Evolutionary conservation across 2,329 filamentous ascomycete genomes (phyloP), one percentile per base, ranked within the genome.

Genomic region (Thielaviopsis ethacetica): DNA sequence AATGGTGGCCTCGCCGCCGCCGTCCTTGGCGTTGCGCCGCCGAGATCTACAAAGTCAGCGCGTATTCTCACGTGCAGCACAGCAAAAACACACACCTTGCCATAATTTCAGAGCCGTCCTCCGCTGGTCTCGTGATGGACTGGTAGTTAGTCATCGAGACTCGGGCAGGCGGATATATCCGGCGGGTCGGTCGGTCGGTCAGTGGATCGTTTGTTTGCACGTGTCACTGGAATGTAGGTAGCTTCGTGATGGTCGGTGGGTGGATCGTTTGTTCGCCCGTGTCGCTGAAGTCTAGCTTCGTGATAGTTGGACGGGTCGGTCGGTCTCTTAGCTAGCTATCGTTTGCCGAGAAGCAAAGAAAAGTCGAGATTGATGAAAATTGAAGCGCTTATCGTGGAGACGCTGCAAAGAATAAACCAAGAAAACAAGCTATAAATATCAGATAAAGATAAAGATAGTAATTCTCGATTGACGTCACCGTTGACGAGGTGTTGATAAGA

Each of bases 1-100:
- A 82, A 88, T 95, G 65, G 88, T 86, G 65, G 93, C 93, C 68
- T 91, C 81, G 58, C 93, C 91, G 62, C 85, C 85, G 59, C 77
- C 80, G 70, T 86, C 82, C 72, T 90, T 90, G 66, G 85, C 83
- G 63, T 78, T 80, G 67, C 83, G 75, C 65, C 77, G 74, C 69
- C 83, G 80, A 67, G 71, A 71, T 70, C 79, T 80, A 62, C n/a
- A 44, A 47, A 22, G 41, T 56, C 34, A 34, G 21, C 26, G 21
- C 49, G 19, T 17, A 12, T 24, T 49, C 41, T 49, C 4, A 50
- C 24, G 3, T 26, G 12, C 24, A 26, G 3, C 51, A 27, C 21
- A 53, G n/a, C 5, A 27, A 21, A 17, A 12, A 56, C 12, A 22
- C 65, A 56, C 65, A 79, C 76, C 75, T 75, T 63, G 75, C 70